Evolutionary conservation across 306 rosid species (phyloP).

Genomic region (Cajanus cajan): DNA sequence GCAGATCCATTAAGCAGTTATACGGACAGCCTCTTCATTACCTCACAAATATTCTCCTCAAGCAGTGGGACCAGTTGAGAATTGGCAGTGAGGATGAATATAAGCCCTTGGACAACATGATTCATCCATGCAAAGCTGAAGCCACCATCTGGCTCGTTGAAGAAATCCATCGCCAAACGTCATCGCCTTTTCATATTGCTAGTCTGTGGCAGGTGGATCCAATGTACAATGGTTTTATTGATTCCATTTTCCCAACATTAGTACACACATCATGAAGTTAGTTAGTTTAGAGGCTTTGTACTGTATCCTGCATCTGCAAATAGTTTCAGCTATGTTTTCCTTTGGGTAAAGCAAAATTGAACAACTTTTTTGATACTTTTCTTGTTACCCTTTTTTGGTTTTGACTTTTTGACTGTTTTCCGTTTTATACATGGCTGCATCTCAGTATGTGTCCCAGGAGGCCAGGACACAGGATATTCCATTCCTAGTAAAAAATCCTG

Average conservation of each 20-base stretch:
- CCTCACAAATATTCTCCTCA: slow-evolving; percentile 81
- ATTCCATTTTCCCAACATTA: slow-evolving; percentile 68
- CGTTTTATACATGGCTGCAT: background rate
- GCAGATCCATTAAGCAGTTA: slow-evolving; percentile 74
- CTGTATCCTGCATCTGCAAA: slow-evolving; percentile 23
- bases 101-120: slow-evolving; percentile 61
- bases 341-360: background rate
- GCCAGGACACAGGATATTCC: background rate
- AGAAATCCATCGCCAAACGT: slow-evolving; percentile 85
- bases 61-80: slow-evolving; percentile 86
- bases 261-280: slow-evolving; percentile 36
- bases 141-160: slow-evolving; percentile 81
- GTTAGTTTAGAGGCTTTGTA: slow-evolving; percentile 20
- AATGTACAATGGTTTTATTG: slow-evolving; percentile 60
- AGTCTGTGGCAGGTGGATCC: slow-evolving; percentile 73
- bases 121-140: slow-evolving; percentile 93
- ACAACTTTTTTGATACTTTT: background rate
- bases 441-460: background rate
- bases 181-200: slow-evolving; percentile 68
- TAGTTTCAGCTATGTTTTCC: background rate
- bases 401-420: background rate
- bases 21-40: slow-evolving; percentile 92
- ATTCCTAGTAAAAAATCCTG: slow-evolving; percentile 9
- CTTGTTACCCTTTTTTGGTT: background rate
- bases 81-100: slow-evolving; percentile 59